phyloP scores from a whole-genome alignment of 2,329 filamentous ascomycete genomes.

The Neofusicoccum sp. region DNA sequence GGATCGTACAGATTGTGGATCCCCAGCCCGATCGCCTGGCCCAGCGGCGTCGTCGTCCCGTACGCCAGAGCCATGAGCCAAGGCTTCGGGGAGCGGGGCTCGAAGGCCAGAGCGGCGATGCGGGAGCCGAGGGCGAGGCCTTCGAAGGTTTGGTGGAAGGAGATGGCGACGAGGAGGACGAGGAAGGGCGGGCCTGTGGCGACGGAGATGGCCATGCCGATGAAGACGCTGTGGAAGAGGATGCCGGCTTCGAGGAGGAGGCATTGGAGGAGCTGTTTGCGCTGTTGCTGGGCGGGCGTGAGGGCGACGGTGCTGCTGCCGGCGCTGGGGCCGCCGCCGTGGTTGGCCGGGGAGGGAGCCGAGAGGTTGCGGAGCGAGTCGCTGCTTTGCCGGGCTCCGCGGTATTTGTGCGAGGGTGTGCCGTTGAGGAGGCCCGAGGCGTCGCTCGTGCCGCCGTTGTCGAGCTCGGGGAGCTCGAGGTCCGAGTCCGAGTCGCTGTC shows the following conservation, averaged over 20 bases:
- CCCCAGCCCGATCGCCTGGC: constrained; percentile 49
- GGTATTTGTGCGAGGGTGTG: constrained; percentile 24
- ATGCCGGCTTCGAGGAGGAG: constrained; percentile 75
- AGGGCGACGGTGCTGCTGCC: constrained; percentile 13
- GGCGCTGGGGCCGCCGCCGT: background rate
- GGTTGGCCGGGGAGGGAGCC: background rate
- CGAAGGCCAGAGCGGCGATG: constrained; percentile 69
- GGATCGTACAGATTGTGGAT: constrained; percentile 54
- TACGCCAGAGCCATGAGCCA: constrained; percentile 67
- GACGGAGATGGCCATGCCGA: constrained; percentile 70
- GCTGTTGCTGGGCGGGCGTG: constrained; percentile 35
- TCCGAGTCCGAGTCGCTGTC: constrained; percentile 36
- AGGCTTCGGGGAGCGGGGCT: constrained; percentile 68
- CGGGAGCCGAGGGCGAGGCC: constrained; percentile 69
- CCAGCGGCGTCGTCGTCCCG: constrained; percentile 55
- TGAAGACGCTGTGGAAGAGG: constrained; percentile 75
- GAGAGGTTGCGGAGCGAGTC: background rate
- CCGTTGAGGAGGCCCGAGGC: constrained; percentile 33
- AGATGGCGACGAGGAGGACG: constrained; percentile 65
- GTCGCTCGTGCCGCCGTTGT: constrained; percentile 25
- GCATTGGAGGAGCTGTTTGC: constrained; percentile 69
- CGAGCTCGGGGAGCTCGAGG: constrained; percentile 32
- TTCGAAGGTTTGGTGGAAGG: constrained; percentile 70
- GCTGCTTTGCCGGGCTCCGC: background rate
- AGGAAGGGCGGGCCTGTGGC: constrained; percentile 64